Percentiles rank a stretch among this genome's conserved stretches.
Conservation (phyloP, 2,329 filamentous ascomycete genomes). For the Pseudovirgaria hyperparasitica region DNA sequence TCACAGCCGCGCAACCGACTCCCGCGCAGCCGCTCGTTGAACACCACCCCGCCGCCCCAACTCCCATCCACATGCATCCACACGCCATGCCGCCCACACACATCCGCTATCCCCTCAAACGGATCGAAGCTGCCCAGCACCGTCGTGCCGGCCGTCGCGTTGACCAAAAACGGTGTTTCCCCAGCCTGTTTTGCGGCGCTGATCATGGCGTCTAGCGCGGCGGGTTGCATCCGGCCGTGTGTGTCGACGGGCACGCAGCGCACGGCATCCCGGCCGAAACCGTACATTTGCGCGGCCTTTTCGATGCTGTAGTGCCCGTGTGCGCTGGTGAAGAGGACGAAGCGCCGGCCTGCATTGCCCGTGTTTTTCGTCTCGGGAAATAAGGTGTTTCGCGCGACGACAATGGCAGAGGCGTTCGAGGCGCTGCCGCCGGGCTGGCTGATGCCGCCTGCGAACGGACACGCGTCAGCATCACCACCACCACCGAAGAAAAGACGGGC, state of each 20-base stretch:
- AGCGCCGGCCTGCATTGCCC: conserved; percentile 52
- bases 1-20: conserved; percentile 57
- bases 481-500: conserved; percentile 65
- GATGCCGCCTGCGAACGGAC: conserved; percentile 57
- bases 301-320: conserved; percentile 93
- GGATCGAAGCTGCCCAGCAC: conserved; percentile 85
- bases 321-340: conserved; percentile 75
- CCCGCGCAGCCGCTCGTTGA: conserved; percentile 45
- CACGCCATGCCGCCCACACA: conserved; percentile 59
- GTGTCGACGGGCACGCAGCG: conserved; percentile 62
- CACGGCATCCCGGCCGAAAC: conserved; percentile 65
- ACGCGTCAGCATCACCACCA: conserved; percentile 9
- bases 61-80: conserved; percentile 92
- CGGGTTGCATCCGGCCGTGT: conserved; percentile 57
- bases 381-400: conserved; percentile 76
- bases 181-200: conserved; percentile 49
- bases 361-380: conserved; percentile 64
- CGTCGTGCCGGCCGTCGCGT: conserved; percentile 89
- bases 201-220: conserved; percentile 51
- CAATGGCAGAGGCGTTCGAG: conserved; percentile 73
- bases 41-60: conserved; percentile 79
- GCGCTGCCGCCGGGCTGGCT: conserved; percentile 69
- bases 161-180: conserved; percentile 83
- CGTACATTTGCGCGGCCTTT: conserved; percentile 85
- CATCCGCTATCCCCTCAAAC: conserved; percentile 52